These are phyloP conservation scores for Phoenix roebelenii DNA, from an alignment of 176 grass and related monocot species.

Conservation along the genomic window DNA sequence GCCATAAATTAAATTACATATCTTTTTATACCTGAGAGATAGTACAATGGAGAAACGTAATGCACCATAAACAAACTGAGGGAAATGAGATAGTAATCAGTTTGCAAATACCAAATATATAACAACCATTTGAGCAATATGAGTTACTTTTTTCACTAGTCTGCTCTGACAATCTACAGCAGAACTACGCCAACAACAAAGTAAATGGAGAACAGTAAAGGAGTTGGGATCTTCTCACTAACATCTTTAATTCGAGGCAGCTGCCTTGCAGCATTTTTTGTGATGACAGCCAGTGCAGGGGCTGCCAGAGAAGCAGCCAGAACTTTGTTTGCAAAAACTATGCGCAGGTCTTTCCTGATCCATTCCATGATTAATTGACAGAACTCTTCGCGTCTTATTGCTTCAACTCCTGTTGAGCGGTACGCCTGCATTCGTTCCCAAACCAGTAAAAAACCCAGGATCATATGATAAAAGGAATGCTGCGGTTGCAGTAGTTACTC, in stretches of 20 bases:
- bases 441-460: neutral
- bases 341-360: conserved; percentile 39
- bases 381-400: conserved; percentile 33
- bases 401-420: neutral
- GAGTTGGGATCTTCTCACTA: conserved; percentile 55
- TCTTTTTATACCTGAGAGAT: too few relatives aligned
- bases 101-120: too few relatives aligned
- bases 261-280: conserved; percentile 42
- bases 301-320: conserved; percentile 38
- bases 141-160: neutral
- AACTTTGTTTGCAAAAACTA: conserved; percentile 49
- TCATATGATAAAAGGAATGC: neutral
- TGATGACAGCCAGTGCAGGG: conserved; percentile 34
- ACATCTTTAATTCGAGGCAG: conserved; percentile 34
- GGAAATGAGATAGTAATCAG: too few relatives aligned
- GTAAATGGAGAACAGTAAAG: conserved; percentile 44
- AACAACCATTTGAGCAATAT: too few relatives aligned
- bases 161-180: conserved; percentile 32
- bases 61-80: too few relatives aligned
- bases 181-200: conserved; percentile 45
- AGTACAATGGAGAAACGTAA: too few relatives aligned
- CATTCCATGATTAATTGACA: conserved; percentile 39
- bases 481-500: too few relatives aligned
- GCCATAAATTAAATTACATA: too few relatives aligned
- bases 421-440: conserved; percentile 20